Percentiles rank a stretch among this genome's conserved stretches.
phyloP scores from a whole-genome alignment of 148 eudicot genomes.

The Limonium bicolor region DNA sequence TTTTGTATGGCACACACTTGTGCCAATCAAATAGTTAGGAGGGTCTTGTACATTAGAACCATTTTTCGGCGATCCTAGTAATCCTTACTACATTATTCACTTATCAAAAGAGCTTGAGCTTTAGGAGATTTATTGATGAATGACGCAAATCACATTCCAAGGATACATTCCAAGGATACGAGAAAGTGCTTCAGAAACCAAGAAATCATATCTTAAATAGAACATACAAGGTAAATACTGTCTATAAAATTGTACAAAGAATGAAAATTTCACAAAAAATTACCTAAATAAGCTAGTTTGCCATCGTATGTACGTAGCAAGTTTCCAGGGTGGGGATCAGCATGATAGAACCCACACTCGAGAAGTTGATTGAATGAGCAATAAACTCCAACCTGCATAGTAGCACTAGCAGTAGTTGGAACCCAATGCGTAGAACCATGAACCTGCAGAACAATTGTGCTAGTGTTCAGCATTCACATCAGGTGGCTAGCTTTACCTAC shows the following conservation, averaged over 20 bases:
- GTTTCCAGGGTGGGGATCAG: constrained; percentile 99
- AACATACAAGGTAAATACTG: too few species aligned
- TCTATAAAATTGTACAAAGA: neutral
- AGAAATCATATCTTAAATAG: too few species aligned
- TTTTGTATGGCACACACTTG: too few species aligned
- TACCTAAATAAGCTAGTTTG: constrained; percentile 93
- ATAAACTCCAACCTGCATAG: constrained; percentile 80
- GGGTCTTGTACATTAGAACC: too few species aligned
- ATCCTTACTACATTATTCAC: too few species aligned
- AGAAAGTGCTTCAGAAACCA: too few species aligned
- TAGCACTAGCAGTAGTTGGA: constrained; percentile 1
- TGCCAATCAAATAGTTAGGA: too few species aligned
- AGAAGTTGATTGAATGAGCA: constrained; percentile 97
- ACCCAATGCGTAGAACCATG: neutral
- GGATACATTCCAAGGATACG: too few species aligned
- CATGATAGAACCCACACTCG: constrained; percentile 93
- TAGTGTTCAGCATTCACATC: neutral
- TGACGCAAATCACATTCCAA: too few species aligned
- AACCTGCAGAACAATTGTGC: neutral
- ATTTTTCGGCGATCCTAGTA: too few species aligned
- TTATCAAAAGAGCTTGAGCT: too few species aligned
- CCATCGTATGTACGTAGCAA: constrained; percentile 85
- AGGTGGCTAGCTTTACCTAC: constrained; percentile 15
- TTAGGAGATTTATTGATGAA: too few species aligned
- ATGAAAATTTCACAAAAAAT: neutral